A percentile compares a stretch with the other conserved stretches of the same genome.
Conservation (phyloP, 768 basidiomycete species). For the Pleurotus pulmonarius region DNA sequence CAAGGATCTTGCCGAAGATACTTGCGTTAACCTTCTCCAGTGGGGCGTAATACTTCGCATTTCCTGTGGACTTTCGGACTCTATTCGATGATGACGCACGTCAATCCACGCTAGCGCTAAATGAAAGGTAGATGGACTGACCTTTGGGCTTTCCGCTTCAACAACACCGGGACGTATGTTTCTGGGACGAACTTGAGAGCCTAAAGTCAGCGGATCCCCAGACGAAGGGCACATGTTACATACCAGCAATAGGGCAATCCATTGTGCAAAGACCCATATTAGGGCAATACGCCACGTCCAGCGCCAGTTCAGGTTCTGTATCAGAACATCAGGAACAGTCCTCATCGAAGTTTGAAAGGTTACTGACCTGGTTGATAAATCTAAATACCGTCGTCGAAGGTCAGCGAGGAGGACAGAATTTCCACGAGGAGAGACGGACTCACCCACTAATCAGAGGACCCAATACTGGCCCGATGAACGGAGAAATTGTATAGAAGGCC, state of each 20-base stretch:
- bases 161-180: constrained; percentile 61
- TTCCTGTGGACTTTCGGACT: constrained; percentile 52
- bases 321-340: constrained; percentile 4
- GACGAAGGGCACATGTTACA: constrained; percentile 12
- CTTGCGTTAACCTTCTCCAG: constrained; percentile 47
- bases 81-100: constrained; percentile 22
- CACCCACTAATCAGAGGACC: constrained; percentile 62
- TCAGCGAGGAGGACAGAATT: neutral
- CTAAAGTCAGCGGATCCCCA: neutral
- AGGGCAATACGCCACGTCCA: constrained; percentile 75
- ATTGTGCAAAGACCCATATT: constrained; percentile 64
- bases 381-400: constrained; percentile 19
- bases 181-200: constrained; percentile 60
- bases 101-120: neutral
- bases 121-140: constrained; percentile 16
- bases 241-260: constrained; percentile 48
- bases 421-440: constrained; percentile 14
- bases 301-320: constrained; percentile 56
- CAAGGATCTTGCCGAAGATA: constrained; percentile 41
- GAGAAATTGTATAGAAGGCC: constrained; percentile 55
- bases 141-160: constrained; percentile 57
- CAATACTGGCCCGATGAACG: constrained; percentile 47
- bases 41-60: constrained; percentile 53
- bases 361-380: constrained; percentile 63
- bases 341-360: neutral